Base-by-base conservation (phyloP, 164 flowering plant genomes). In the Warburgia ugandensis region DNA sequence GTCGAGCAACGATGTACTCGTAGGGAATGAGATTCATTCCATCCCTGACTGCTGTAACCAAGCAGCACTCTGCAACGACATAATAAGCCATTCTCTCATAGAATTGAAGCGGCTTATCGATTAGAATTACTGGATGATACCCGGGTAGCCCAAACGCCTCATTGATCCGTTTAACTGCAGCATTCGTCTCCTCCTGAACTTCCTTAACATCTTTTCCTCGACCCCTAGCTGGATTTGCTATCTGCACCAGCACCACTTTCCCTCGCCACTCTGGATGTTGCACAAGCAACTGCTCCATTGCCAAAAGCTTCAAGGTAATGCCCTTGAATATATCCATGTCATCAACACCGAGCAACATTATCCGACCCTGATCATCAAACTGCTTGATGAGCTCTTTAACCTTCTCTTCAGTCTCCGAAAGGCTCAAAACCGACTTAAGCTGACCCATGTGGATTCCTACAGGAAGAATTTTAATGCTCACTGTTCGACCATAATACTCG, bases 241-340 rank as follows among this genome's bases (percentile, higher is more conserved):
- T 80, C 68, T 83, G 91, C 21, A 83, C 84, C 52, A 80, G 50
- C n/a, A 83, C 86, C 32, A 78, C 80, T 55, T 77, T 80, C 23
- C 86, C 91, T 26, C 64, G 75, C 55, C 74, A 74, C 67, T 80
- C 79, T 0, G 84, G 91, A 25, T 83, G 80, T 59, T 80, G 81
- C 27, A 66, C 7, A 19, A 83, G 77, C 49, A 83, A 53, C 71
- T 78, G 84, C 53, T 78, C 91, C 86, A 83, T 75, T 4, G 91
- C 91, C 58, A 83, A 54, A 6, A 83, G 59, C 77, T 83, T 83
- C 68, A 83, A 51, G 48, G 78, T 78, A 19, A 83, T 80, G 17
- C 91, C 91, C 53, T 83, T 83, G 52, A 83, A 83, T 42, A 80
- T 80, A 52, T 83, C 91, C 91, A 83, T 80, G 52, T 80, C 85